Conservation (phyloP, 345 rosid genomes). For the Eucalyptus sp. region DNA sequence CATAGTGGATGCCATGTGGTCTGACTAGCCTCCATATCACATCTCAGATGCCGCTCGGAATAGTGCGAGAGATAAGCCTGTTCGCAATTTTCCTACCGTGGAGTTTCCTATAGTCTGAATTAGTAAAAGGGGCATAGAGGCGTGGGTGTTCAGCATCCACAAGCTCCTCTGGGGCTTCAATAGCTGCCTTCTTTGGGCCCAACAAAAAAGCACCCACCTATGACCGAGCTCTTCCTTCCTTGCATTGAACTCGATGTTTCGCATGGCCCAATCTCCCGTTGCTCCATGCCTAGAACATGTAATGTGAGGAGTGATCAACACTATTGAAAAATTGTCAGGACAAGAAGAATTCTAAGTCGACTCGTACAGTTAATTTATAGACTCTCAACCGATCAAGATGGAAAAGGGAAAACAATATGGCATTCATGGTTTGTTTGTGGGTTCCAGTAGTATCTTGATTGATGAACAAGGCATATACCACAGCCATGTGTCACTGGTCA, state of each 20-base stretch:
- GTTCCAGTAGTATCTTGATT: neutral
- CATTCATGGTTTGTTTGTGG: neutral
- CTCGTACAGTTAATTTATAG: neutral
- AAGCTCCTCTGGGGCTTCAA: slow-evolving; percentile 32
- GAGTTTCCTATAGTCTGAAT: slow-evolving; percentile 32
- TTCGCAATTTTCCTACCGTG: slow-evolving; percentile 19
- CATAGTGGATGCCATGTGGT: neutral
- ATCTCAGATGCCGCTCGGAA: neutral
- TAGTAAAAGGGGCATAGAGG: slow-evolving; percentile 27
- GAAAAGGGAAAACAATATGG: neutral
- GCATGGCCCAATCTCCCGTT: slow-evolving; percentile 60
- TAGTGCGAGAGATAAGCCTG: slow-evolving; percentile 40
- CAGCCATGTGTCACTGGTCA: slow-evolving; percentile 1
- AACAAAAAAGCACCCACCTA: slow-evolving; percentile 66
- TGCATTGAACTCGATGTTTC: slow-evolving; percentile 73
- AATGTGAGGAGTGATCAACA: no score
- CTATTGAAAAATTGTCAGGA: no score
- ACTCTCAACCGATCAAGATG: neutral
- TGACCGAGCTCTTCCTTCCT: slow-evolving; percentile 36
- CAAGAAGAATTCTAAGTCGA: neutral
- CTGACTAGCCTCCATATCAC: neutral
- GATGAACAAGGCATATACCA: slow-evolving; percentile 5
- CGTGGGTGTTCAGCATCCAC: slow-evolving; percentile 39
- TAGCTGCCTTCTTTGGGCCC: slow-evolving; percentile 32
- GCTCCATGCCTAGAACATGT: slow-evolving; percentile 47